Conservation (phyloP, 2,329 filamentous ascomycete species). For the Talaromyces sp. region DNA sequence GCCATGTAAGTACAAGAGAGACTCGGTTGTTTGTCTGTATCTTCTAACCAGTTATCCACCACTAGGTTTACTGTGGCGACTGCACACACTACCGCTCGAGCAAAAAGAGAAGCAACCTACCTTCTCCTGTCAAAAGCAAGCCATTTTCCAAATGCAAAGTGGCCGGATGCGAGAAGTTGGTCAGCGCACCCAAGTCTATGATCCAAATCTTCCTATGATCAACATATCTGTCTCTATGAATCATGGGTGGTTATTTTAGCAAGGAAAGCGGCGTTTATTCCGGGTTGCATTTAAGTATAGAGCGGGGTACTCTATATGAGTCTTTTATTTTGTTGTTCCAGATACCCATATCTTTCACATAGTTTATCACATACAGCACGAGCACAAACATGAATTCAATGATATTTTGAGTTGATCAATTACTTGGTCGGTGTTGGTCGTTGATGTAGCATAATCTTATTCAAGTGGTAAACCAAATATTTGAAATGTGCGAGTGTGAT, state of each 20-base stretch:
- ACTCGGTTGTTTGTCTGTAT: conserved; percentile 25
- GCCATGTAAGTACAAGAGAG: conserved; percentile 59
- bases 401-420: not conserved
- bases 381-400: not conserved
- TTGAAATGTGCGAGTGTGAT: not conserved
- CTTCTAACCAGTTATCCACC: not conserved
- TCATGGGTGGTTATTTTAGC: not conserved
- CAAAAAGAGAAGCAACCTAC: conserved; percentile 25
- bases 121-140: conserved; percentile 21
- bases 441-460: not conserved
- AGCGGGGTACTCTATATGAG: not conserved
- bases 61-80: conserved; percentile 45
- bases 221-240: not conserved
- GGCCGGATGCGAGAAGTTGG: conserved; percentile 33
- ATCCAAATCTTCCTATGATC: conserved; percentile 44
- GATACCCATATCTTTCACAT: not conserved
- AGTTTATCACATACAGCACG: not conserved
- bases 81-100: conserved; percentile 39
- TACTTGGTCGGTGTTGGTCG: not conserved
- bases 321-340: not conserved
- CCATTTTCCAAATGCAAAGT: conserved; percentile 42
- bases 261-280: not conserved
- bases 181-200: conserved; percentile 37
- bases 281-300: not conserved
- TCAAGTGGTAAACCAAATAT: not conserved